Percentiles rank a stretch among this genome's conserved stretches.
These are phyloP conservation scores for Nakaseomyces glabratus DNA, from an alignment of 1,139 yeast species.

Conservation along the genomic window DNA sequence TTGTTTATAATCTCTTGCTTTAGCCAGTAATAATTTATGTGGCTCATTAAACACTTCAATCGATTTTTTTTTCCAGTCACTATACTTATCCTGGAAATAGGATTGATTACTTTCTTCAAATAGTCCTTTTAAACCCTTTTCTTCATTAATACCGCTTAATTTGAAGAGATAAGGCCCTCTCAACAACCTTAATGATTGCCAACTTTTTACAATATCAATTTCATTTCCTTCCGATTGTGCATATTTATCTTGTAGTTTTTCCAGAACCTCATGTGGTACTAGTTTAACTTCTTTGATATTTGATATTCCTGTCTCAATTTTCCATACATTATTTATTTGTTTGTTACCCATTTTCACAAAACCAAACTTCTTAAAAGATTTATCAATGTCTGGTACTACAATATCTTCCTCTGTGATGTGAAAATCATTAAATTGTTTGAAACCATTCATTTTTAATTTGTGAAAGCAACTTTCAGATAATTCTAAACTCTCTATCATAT, in stretches of 20 bases:
- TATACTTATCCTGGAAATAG: constrained; percentile 9
- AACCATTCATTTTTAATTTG: constrained; percentile 19
- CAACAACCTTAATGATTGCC: constrained; percentile 26
- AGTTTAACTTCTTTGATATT: constrained; percentile 10
- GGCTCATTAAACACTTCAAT: constrained; percentile 11
- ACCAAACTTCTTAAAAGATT: constrained; percentile 27
- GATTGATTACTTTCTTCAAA: constrained; percentile 11
- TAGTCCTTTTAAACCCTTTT: constrained; percentile 21
- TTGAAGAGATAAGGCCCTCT: constrained; percentile 24
- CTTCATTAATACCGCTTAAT: constrained; percentile 24
- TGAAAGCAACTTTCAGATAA: constrained; percentile 16
- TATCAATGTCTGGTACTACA: constrained; percentile 11
- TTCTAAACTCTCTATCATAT: constrained; percentile 12
- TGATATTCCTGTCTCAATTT: constrained; percentile 24
- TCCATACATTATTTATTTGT: constrained; percentile 28
- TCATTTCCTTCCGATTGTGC: constrained; percentile 9
- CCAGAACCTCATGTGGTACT: constrained; percentile 16
- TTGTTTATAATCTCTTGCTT: constrained; percentile 19
- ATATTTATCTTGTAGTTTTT: constrained; percentile 1
- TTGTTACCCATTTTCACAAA: constrained; percentile 29
- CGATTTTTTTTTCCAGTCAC: constrained; percentile 8
- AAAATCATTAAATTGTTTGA: constrained; percentile 20
- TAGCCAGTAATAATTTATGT: constrained; percentile 15
- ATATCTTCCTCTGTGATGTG: constrained; percentile 8
- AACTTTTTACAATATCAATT: constrained; percentile 22